These are phyloP conservation scores for Moricandia moricandioides DNA, from an alignment of 345 rosid genomes.

Conservation along the genomic window DNA sequence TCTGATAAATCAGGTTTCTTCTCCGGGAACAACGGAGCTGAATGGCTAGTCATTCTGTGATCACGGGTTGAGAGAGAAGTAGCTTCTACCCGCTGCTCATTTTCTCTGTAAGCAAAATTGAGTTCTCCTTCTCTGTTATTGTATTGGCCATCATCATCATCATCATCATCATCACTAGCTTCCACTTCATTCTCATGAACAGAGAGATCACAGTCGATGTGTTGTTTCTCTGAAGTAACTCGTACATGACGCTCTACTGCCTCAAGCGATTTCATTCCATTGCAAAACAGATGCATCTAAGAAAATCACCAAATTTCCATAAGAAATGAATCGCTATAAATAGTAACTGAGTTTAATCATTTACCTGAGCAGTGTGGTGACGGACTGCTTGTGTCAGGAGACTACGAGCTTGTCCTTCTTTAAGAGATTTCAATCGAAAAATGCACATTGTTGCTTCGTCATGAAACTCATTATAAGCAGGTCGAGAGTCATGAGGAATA, in stretches of 20 bases:
- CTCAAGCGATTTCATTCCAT: constrained; percentile 83
- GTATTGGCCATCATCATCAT: constrained; percentile 37
- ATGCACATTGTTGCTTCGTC: constrained; percentile 85
- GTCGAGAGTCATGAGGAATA: constrained; percentile 56
- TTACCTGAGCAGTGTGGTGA: constrained; percentile 99
- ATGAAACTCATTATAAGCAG: constrained; percentile 70
- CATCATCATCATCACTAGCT: constrained; percentile 48
- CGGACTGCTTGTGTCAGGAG: constrained; percentile 91
- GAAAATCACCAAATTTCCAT: constrained; percentile 2
- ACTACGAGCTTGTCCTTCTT: constrained; percentile 89
- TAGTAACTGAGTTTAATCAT: background rate
- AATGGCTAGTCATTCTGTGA: constrained; percentile 59
- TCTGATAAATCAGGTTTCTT: constrained; percentile 42
- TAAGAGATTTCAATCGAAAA: constrained; percentile 87
- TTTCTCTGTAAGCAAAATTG: constrained; percentile 71
- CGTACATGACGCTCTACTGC: constrained; percentile 68
- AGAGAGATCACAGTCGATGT: constrained; percentile 76
- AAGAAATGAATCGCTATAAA: background rate
- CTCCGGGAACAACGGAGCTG: constrained; percentile 84
- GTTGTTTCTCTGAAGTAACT: constrained; percentile 65
- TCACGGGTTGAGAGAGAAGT: constrained; percentile 37
- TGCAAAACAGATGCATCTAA: constrained; percentile 82
- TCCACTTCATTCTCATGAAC: constrained; percentile 65
- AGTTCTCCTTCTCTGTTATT: constrained; percentile 59
- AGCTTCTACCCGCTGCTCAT: constrained; percentile 46